phyloP scores from a whole-genome alignment of 345 rosid species.

The Kandelia obovata region DNA sequence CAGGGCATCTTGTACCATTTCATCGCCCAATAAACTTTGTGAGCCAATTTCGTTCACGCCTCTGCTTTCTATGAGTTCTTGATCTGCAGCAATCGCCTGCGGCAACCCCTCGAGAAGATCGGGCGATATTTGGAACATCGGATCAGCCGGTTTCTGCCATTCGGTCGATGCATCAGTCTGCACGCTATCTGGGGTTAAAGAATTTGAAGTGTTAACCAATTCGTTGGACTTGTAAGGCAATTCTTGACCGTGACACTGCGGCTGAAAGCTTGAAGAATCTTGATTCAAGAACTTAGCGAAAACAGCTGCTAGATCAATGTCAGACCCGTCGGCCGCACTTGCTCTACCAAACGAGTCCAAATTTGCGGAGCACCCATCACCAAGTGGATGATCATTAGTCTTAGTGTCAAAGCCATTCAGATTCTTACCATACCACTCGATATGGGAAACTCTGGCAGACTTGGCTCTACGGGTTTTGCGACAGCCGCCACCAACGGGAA shows the following conservation, averaged over 20 bases:
- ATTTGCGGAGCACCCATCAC: slow-evolving; percentile 12
- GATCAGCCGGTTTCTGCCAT: slow-evolving; percentile 12
- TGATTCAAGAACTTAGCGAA: slow-evolving; percentile 63
- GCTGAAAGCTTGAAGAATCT: slow-evolving; percentile 16
- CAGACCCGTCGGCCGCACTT: slow-evolving; percentile 15
- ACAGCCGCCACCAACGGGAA: slow-evolving; percentile 86
- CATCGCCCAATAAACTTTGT: slow-evolving; percentile 33
- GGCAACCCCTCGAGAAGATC: slow-evolving; percentile 10
- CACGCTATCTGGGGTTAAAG: slow-evolving; percentile 12
- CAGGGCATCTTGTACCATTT: slow-evolving; percentile 37
- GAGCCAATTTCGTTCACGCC: slow-evolving; percentile 27
- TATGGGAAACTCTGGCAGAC: slow-evolving; percentile 34
- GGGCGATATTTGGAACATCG: slow-evolving; percentile 1
- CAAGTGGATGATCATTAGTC: slow-evolving; percentile 17
- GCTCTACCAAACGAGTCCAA: not conserved
- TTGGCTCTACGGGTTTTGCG: slow-evolving; percentile 60
- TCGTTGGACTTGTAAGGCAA: not conserved
- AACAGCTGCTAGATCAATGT: slow-evolving; percentile 70
- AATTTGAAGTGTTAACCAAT: slow-evolving; percentile 8
- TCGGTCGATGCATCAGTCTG: slow-evolving; percentile 15
- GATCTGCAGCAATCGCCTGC: slow-evolving; percentile 17
- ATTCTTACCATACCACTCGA: slow-evolving; percentile 20
- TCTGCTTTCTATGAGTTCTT: slow-evolving; percentile 20
- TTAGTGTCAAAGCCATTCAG: not conserved
- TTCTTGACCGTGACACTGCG: slow-evolving; percentile 10